Evolutionary conservation across 2,329 filamentous ascomycete species (phyloP), one percentile per base, ranked within the genome.

Genomic region (Claviceps spartinae): DNA sequence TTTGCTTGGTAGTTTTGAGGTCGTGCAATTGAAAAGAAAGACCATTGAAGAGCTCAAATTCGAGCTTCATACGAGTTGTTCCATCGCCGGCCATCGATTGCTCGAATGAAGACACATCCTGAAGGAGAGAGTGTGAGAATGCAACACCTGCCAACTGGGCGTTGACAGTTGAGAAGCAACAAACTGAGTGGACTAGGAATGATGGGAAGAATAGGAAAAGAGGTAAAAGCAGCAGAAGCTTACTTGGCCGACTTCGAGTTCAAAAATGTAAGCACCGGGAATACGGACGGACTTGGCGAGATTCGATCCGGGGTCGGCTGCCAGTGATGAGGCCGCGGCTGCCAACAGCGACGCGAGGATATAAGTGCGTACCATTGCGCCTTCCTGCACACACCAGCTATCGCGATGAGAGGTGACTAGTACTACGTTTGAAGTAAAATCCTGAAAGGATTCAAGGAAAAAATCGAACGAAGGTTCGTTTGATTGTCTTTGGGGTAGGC

Each of bases 1-100:
- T 63, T 34, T 70, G 63, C 22, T 73, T 68, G 36, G 73, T 70
- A 26, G 66, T 69, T n/a, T 68, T 62, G 44, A 68, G 48, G 53
- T 78, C 68, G 50, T 73, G 65, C 60, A 79, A 71, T 58, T 76
- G 70, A 54, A 79, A 72, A 1, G 77, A 78, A 2, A 69, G 71
- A 50, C 76, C 76, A 58, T 73, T 75, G 69, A 79, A 79, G 18
- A 79, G 65, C 55, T 70, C 67, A 58, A 69, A 75, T 55, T 74
- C 65, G 52, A 77, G 68, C 52, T 71, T 69, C 69, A 74, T 70
- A 50, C 73, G 72, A 48, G 69, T 69, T 41, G 63, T 60, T 45
- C 71, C 72, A 45, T 72, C 65, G n/a, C 63, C 46, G 4, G 53
- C 41, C 30, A 59, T 43, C 3, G 52, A 38, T 7, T 43, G 26